Evolutionary conservation across 441 rosid genomes (phyloP).

Genomic region (Jatropha podagrica): DNA sequence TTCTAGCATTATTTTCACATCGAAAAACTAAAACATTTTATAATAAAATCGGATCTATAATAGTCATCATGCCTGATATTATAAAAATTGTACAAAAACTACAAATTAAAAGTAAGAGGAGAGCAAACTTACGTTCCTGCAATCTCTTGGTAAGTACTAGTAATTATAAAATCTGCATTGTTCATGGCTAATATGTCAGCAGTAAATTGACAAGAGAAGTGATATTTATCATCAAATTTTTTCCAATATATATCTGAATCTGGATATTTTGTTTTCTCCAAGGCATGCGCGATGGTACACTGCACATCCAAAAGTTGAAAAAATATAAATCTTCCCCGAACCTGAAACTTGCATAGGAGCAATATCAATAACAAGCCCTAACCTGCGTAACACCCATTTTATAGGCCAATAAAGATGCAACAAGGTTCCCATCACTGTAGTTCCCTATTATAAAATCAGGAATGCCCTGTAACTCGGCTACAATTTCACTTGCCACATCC

Average conservation of each 20-base stretch:
- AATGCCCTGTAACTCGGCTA: slow-evolving; percentile 70
- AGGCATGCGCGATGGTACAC: slow-evolving; percentile 98
- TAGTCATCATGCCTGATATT: background rate
- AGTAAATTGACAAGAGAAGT: slow-evolving; percentile 93
- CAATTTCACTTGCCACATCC: slow-evolving; percentile 88
- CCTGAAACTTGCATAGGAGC: background rate
- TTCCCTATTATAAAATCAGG: slow-evolving; percentile 95
- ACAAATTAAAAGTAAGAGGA: background rate
- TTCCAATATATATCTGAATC: slow-evolving; percentile 98
- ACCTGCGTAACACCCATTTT: slow-evolving; percentile 95
- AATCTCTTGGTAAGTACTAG: slow-evolving; percentile 97
- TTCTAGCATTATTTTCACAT: background rate
- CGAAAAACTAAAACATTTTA: background rate
- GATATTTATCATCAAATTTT: slow-evolving; percentile 82
- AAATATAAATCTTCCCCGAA: slow-evolving; percentile 7
- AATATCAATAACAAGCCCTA: slow-evolving; percentile 15
- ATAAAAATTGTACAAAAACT: background rate
- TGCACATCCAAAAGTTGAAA: slow-evolving; percentile 34
- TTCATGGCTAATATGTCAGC: slow-evolving; percentile 97
- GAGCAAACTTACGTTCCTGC: slow-evolving; percentile 78
- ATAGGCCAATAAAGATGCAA: slow-evolving; percentile 84
- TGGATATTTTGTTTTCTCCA: slow-evolving; percentile 97
- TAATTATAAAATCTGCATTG: slow-evolving; percentile 89
- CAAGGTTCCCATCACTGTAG: slow-evolving; percentile 98
- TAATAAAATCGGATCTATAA: background rate